Conservation (phyloP, 768 basidiomycete species). For the Sporobolomyces phaffii region DNA sequence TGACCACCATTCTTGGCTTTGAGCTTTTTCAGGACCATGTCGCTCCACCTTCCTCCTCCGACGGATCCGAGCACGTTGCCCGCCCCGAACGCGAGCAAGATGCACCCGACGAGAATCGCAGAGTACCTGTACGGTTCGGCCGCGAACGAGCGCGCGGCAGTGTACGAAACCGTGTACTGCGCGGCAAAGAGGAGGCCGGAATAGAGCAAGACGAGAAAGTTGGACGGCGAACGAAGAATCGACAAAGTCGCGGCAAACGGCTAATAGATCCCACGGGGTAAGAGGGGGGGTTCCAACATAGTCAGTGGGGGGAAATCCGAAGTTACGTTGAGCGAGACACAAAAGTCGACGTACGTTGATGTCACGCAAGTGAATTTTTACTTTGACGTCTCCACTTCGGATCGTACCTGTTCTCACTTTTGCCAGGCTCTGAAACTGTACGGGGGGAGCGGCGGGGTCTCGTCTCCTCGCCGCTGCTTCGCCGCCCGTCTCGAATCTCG, state of each 20-base stretch:
- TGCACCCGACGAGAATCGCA: slow-evolving; percentile 60
- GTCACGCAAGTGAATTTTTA: slow-evolving; percentile 34
- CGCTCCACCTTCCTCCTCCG: slow-evolving; percentile 59
- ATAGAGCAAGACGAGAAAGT: slow-evolving; percentile 25
- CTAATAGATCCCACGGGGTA: too few relatives aligned
- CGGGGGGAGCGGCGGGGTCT: neutral
- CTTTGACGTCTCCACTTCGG: slow-evolving; percentile 35
- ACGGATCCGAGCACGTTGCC: slow-evolving; percentile 52
- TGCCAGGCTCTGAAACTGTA: neutral
- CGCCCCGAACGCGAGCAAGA: neutral
- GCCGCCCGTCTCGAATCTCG: neutral
- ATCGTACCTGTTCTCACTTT: slow-evolving; percentile 25
- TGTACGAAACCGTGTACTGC: slow-evolving; percentile 66
- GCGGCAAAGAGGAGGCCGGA: slow-evolving; percentile 66
- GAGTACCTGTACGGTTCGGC: slow-evolving; percentile 59
- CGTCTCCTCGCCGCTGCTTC: neutral
- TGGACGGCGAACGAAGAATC: slow-evolving; percentile 23
- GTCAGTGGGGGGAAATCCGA: too few relatives aligned
- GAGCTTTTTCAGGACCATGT: slow-evolving; percentile 51
- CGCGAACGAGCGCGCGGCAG: slow-evolving; percentile 63
- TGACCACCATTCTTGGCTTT: slow-evolving; percentile 52
- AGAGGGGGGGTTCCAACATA: too few relatives aligned
- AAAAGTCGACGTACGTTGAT: too few relatives aligned
- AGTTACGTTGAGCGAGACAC: too few relatives aligned
- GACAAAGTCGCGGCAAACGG: slow-evolving; percentile 18